Evolutionary conservation across 345 rosid genomes (phyloP).

Genomic region (Rubroshorea leprosula): DNA sequence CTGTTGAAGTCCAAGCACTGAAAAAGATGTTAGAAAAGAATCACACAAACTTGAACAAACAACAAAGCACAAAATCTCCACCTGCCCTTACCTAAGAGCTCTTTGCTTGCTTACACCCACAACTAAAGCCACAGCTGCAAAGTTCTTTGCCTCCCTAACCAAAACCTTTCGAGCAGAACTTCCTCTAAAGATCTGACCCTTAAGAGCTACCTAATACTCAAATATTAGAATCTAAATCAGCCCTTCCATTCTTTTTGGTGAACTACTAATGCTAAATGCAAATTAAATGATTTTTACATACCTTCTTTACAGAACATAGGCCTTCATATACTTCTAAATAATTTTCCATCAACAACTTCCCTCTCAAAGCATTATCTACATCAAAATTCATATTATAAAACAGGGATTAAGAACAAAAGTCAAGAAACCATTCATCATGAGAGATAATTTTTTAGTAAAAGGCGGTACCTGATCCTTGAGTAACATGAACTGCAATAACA

Average conservation of each 20-base stretch:
- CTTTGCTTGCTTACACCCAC: conserved; percentile 52
- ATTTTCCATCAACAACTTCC: conserved; percentile 40
- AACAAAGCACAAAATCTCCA: conserved; percentile 9
- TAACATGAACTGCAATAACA: conserved; percentile 70
- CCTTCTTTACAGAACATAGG: conserved; percentile 65
- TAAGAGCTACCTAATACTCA: conserved; percentile 55
- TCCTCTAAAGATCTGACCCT: conserved; percentile 48
- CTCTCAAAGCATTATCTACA: conserved; percentile 44
- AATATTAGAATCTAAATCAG: conserved; percentile 1
- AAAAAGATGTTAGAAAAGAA: conserved; percentile 20
- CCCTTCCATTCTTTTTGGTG: neutral
- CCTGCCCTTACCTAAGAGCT: conserved; percentile 42
- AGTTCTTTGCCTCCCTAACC: conserved; percentile 61
- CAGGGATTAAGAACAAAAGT: neutral
- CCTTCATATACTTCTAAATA: conserved; percentile 55
- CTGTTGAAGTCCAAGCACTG: conserved; percentile 46
- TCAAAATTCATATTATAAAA: neutral
- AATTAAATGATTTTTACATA: conserved; percentile 9
- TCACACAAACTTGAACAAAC: conserved; percentile 16
- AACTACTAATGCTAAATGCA: neutral
- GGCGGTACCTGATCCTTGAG: conserved; percentile 40
- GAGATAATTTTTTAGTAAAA: neutral
- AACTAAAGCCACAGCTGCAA: conserved; percentile 47
- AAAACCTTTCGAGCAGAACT: conserved; percentile 46
- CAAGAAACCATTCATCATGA: neutral